Evolutionary conservation across 306 rosid genomes (phyloP), one percentile per base, ranked within the genome.

Genomic region (Styphnolobium japonicum): DNA sequence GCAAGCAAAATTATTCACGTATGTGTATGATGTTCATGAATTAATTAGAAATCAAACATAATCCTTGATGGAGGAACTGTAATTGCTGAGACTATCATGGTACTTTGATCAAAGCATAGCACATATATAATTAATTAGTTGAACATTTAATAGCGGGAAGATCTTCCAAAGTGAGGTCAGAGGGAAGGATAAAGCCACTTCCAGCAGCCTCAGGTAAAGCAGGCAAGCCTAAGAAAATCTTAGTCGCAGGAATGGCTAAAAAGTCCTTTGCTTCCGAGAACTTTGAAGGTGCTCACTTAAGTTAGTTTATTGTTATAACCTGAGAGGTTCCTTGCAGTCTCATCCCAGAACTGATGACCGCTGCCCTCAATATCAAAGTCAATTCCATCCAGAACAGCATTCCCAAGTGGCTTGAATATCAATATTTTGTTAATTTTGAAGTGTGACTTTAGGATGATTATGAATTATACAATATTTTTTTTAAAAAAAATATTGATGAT

Each of bases 81-180:
- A 83, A 27, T 79, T 79, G 60, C 69, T 65, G 29, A 74, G 39
- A 10, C 43, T 69, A 51, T 79, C 89, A 64, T 79, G 75, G 39
- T 4, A 82, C 68, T 23, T 82, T 0, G 81, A 73, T 84, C 86
- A 86, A 45, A 86, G 86, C 86, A 82, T n/a, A n/a, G n/a, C n/a
- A n/a, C n/a, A n/a, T n/a, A n/a, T n/a, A n/a, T n/a, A n/a, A n/a
- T n/a, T n/a, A n/a, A n/a, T n/a, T 85, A 0, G 84, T 69, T 7
- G 84, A 67, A 5, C 43, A 73, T 69, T 79, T 82, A 14, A 85
- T 62, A 8, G 14, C 43, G 15, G 89, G 82, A 69, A 82, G 86
- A 53, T 82, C 73, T 16, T 82, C 43, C 12, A 77, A 69, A 76
- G 23, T 82, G 46, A 86, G 73, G 22, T 27, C 43, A 51, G 76